A percentile compares a stretch with the other conserved stretches of the same genome.
These are phyloP conservation scores for Sphagnum fallax DNA, from an alignment of 228 moss, liverwort and hornwort species.

Conservation along the genomic window DNA sequence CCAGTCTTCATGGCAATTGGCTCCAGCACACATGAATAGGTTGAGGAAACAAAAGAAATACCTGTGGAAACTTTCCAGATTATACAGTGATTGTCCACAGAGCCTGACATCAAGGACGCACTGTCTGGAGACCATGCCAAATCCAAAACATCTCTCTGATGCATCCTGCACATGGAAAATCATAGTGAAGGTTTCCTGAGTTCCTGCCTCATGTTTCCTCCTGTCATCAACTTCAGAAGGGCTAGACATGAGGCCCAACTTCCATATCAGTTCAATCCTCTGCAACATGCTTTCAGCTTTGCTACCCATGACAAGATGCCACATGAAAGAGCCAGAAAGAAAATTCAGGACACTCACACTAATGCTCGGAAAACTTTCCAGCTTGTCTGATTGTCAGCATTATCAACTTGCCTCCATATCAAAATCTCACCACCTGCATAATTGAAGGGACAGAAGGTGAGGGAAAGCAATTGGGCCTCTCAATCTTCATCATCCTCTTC, in stretches of 20 bases:
- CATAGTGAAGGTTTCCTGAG: neutral
- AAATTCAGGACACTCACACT: conserved; percentile 28
- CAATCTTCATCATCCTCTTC: too few relatives aligned
- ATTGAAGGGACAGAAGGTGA: neutral
- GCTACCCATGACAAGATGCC: too few relatives aligned
- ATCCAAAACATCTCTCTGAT: conserved; percentile 77
- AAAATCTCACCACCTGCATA: conserved; percentile 72
- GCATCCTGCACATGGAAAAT: conserved; percentile 29
- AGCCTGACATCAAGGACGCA: conserved; percentile 66
- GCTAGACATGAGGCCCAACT: too few relatives aligned
- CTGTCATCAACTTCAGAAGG: too few relatives aligned
- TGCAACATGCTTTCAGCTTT: too few relatives aligned
- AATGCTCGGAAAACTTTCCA: conserved; percentile 79
- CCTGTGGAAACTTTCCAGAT: conserved; percentile 84
- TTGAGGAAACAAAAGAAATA: conserved; percentile 5
- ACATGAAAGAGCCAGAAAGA: too few relatives aligned
- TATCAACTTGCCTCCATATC: conserved; percentile 55
- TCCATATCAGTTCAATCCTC: too few relatives aligned
- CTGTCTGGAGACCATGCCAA: conserved; percentile 90
- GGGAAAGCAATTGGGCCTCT: too few relatives aligned
- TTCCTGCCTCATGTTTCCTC: too few relatives aligned
- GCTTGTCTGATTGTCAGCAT: conserved; percentile 30
- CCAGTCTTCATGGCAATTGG: too few relatives aligned
- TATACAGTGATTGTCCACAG: conserved; percentile 91
- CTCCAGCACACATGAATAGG: too few relatives aligned